These are phyloP conservation scores for Picea glauca DNA, from an alignment of 75 land plant species.

Conservation along the genomic window DNA sequence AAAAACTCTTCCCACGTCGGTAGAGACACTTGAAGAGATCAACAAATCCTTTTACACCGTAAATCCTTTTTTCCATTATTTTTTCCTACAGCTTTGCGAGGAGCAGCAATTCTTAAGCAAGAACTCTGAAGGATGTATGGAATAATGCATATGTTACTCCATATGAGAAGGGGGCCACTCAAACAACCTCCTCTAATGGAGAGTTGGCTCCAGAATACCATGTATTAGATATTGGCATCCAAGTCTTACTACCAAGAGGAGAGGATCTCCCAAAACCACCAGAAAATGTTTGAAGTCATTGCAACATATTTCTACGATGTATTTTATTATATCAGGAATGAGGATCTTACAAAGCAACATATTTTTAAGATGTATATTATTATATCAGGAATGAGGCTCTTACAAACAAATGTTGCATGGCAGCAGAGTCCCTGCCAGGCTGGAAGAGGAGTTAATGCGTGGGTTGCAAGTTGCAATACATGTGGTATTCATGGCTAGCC, in stretches of 20 bases:
- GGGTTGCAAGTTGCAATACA: too few species aligned
- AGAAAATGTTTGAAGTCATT: background rate
- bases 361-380: background rate
- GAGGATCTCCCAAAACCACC: background rate
- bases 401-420: too few species aligned
- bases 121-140: constrained; percentile 79
- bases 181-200: constrained; percentile 34
- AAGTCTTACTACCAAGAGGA: too few species aligned
- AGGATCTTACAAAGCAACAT: background rate
- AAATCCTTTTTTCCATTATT: background rate
- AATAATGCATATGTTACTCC: constrained; percentile 89
- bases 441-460: too few species aligned
- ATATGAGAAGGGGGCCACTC: constrained; percentile 54
- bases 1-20: background rate
- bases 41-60: background rate
- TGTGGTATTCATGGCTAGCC: too few species aligned
- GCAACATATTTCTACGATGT: background rate
- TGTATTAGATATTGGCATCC: background rate
- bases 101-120: constrained; percentile 84
- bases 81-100: too few species aligned
- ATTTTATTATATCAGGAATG: background rate
- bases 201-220: constrained; percentile 6
- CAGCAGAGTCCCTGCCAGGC: too few species aligned
- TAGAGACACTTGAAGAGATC: background rate
- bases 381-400: background rate